Evolutionary conservation across 2,329 filamentous ascomycete genomes (phyloP), one percentile per base, ranked within the genome.

Genomic region (Cryphonectria japonica): DNA sequence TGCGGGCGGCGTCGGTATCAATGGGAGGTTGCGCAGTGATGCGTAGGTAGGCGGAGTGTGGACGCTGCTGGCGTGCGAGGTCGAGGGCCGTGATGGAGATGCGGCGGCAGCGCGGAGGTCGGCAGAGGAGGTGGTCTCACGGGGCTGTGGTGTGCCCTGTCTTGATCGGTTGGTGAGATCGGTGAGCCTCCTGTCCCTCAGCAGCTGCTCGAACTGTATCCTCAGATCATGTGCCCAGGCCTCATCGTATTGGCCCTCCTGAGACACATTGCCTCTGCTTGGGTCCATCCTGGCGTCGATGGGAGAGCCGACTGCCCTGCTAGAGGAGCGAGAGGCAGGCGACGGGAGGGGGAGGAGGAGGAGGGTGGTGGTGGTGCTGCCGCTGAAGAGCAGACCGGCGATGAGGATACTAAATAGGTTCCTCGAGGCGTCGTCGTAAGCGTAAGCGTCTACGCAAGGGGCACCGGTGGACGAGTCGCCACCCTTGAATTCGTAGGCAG

Each of bases 111-210:
- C 78, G 74, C 82, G 80, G 8, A 86, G 80, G 76, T 86, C 85
- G 71, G 82, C 79, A 26, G 83, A 85, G 4, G 88, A 88, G 0
- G 84, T 78, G 68, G 83, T 82, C 75, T 89, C 86, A 73, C 81
- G 76, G 70, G 73, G 84, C 83, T 74, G 84, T 83, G 85, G 91
- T 50, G 91, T 91, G 66, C 85, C 84, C 54, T 85, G 86, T 43
- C 86, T 84, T 46, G 88, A 86, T 73, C 87, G 85, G 46, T 90
- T 89, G 76, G 92, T 90, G 66, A 98, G 86, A 74, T 95, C 93
- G 79, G 93, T 95, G 85, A 97, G 90, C 80, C 94, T 89, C 84
- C 93, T 95, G 71, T 93, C 94, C 80, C 93, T 92, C 78, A 98
- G 86, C 72, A 97, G 85, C 74, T 94, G 92, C 79, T 97, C 93